These are phyloP conservation scores for Sporothrix dimorphospora DNA, from an alignment of 2,329 filamentous ascomycete genomes.

Conservation along the genomic window DNA sequence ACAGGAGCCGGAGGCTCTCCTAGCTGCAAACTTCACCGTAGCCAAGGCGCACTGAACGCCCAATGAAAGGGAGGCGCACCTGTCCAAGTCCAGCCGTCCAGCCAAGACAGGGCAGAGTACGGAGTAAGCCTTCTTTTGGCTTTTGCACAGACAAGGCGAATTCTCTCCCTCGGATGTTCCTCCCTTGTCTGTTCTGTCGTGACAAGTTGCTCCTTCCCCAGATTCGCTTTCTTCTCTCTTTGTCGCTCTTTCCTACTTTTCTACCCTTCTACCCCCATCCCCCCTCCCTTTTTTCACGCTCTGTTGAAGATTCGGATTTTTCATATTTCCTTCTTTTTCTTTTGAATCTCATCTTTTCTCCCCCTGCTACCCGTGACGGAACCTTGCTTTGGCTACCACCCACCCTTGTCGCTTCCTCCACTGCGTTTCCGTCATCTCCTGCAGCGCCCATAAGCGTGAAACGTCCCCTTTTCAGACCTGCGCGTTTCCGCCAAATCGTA, in stretches of 20 bases:
- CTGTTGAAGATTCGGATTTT: background rate
- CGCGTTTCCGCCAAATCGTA: background rate
- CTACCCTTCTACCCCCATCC: background rate
- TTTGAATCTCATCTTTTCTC: slow-evolving; percentile 4
- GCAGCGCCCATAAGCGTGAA: slow-evolving; percentile 24
- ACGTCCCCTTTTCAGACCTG: background rate
- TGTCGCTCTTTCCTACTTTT: slow-evolving; percentile 1
- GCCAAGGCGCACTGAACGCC: background rate
- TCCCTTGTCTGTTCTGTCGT: background rate
- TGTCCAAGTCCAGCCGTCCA: background rate
- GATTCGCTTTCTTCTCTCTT: background rate
- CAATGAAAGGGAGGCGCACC: background rate
- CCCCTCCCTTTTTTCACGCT: background rate
- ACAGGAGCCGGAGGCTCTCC: background rate
- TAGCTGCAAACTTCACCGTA: background rate
- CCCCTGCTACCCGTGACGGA: slow-evolving; percentile 9
- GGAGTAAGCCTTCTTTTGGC: background rate
- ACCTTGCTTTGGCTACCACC: slow-evolving; percentile 14
- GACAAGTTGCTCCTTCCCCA: slow-evolving; percentile 7
- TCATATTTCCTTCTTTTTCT: slow-evolving; percentile 9
- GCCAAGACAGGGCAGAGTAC: slow-evolving; percentile 16
- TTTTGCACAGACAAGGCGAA: background rate
- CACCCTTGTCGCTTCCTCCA: slow-evolving; percentile 16
- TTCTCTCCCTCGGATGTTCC: background rate
- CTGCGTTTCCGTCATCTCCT: slow-evolving; percentile 20